A percentile compares a stretch with the other conserved stretches of the same genome.
Evolutionary conservation across 2,329 filamentous ascomycete species (phyloP).

Genomic region (Bimuria novae-zelandiae): DNA sequence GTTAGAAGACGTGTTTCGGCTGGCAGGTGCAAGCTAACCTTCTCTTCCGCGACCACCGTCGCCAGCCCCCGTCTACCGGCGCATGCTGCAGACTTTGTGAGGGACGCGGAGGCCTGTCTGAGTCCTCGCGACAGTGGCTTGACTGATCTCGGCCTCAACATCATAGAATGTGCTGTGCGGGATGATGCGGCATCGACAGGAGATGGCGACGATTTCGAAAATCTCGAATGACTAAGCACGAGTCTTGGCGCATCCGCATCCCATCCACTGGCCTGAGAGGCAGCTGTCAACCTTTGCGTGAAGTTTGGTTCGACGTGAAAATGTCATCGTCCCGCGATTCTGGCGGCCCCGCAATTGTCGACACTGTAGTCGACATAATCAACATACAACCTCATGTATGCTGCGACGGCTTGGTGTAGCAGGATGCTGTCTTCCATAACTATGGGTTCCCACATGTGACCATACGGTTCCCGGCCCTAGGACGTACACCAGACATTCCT

Average conservation of each 20-base stretch:
- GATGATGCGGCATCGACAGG: neutral
- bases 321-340: too few species aligned
- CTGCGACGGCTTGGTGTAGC: too few species aligned
- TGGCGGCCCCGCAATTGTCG: too few species aligned
- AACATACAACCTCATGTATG: too few species aligned
- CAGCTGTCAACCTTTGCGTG: too few species aligned
- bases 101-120: slow-evolving; percentile 22
- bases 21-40: slow-evolving; percentile 28
- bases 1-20: slow-evolving; percentile 5
- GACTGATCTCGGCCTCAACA: slow-evolving; percentile 38
- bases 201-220: slow-evolving; percentile 1
- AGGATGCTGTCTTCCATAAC: too few species aligned
- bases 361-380: too few species aligned
- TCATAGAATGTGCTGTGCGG: slow-evolving; percentile 17
- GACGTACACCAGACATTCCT: too few species aligned
- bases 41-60: slow-evolving; percentile 39
- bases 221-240: slow-evolving; percentile 8
- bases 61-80: slow-evolving; percentile 35
- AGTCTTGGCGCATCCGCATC: neutral
- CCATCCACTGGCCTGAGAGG: too few species aligned
- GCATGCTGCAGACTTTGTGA: slow-evolving; percentile 24
- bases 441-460: too few species aligned
- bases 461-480: too few species aligned
- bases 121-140: slow-evolving; percentile 37
- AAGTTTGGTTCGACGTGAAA: too few species aligned